Conservation (phyloP, 2,329 filamentous ascomycete genomes). For the Thermothelomyces thermophilus region DNA sequence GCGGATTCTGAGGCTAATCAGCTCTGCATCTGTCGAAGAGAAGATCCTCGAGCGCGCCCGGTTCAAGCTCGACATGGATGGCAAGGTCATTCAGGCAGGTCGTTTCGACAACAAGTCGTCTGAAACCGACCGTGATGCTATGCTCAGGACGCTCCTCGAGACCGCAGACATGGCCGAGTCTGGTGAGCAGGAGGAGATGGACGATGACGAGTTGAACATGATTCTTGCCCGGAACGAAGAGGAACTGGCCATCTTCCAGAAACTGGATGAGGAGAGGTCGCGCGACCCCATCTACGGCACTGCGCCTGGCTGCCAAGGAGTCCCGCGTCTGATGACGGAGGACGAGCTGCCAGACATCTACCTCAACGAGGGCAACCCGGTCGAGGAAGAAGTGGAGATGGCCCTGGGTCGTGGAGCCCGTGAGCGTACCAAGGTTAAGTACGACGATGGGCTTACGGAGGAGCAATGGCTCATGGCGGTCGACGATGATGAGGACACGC, state of each 20-base stretch:
- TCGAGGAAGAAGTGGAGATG: constrained; percentile 73
- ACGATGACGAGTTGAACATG: constrained; percentile 93
- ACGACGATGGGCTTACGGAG: constrained; percentile 95
- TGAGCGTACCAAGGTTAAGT: constrained; percentile 89
- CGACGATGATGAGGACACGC: constrained; percentile 89
- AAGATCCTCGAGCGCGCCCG: constrained; percentile 96
- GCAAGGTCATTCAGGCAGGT: constrained; percentile 98
- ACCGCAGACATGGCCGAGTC: constrained; percentile 63
- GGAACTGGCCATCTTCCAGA: constrained; percentile 71
- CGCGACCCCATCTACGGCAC: constrained; percentile 66
- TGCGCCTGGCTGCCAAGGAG: constrained; percentile 50
- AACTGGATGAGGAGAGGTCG: constrained; percentile 70
- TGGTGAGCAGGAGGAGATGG: constrained; percentile 90
- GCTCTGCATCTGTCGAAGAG: constrained; percentile 94
- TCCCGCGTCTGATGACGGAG: constrained; percentile 79
- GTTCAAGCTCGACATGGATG: constrained; percentile 98
- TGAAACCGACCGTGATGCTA: constrained; percentile 94
- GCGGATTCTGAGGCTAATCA: constrained; percentile 90
- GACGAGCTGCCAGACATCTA: constrained; percentile 92
- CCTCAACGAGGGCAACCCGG: constrained; percentile 74
- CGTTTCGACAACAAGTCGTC: constrained; percentile 99
- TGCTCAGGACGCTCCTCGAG: constrained; percentile 89
- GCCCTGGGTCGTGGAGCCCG: constrained; percentile 80
- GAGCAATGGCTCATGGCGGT: constrained; percentile 99
- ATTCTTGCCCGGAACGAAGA: constrained; percentile 84